phyloP scores from a whole-genome alignment of 441 rosid genomes.

The Daphne laureola region DNA sequence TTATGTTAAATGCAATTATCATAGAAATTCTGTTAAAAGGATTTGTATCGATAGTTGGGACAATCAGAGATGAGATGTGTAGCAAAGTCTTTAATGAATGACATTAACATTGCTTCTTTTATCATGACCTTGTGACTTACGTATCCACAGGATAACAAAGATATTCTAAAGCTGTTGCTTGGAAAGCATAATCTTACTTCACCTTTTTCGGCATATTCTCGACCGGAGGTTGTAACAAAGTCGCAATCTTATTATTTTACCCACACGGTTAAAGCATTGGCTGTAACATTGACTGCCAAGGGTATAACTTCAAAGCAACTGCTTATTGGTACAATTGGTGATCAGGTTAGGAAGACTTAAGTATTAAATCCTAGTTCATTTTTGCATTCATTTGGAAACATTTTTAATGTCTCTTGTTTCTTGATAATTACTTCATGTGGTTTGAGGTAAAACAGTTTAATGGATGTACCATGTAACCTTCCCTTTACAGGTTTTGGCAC shows the following conservation, averaged over 20 bases:
- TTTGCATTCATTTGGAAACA: background rate
- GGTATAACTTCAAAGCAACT: slow-evolving; percentile 98
- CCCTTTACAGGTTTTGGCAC: slow-evolving; percentile 71
- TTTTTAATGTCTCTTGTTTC: slow-evolving; percentile 1
- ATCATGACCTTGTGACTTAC: slow-evolving; percentile 16
- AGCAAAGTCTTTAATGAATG: background rate
- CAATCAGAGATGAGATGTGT: too few species aligned
- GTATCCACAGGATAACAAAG: slow-evolving; percentile 82
- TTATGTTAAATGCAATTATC: too few species aligned
- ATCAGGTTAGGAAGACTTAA: slow-evolving; percentile 48
- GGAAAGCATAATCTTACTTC: slow-evolving; percentile 97
- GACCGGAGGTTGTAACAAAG: slow-evolving; percentile 75
- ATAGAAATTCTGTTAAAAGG: too few species aligned
- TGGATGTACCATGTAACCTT: slow-evolving; percentile 10
- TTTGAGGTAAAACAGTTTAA: background rate
- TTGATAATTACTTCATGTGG: background rate
- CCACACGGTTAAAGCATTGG: slow-evolving; percentile 79
- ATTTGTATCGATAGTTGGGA: too few species aligned
- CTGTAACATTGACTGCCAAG: slow-evolving; percentile 91
- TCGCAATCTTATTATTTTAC: slow-evolving; percentile 93
- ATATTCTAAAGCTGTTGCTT: slow-evolving; percentile 80
- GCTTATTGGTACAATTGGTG: slow-evolving; percentile 89
- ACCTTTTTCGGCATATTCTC: slow-evolving; percentile 75
- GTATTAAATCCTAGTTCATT: slow-evolving; percentile 5
- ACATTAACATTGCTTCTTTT: slow-evolving; percentile 4